phyloP scores from a whole-genome alignment of 1,284 basidiomycete species.

The Boletus semigastroideus region DNA sequence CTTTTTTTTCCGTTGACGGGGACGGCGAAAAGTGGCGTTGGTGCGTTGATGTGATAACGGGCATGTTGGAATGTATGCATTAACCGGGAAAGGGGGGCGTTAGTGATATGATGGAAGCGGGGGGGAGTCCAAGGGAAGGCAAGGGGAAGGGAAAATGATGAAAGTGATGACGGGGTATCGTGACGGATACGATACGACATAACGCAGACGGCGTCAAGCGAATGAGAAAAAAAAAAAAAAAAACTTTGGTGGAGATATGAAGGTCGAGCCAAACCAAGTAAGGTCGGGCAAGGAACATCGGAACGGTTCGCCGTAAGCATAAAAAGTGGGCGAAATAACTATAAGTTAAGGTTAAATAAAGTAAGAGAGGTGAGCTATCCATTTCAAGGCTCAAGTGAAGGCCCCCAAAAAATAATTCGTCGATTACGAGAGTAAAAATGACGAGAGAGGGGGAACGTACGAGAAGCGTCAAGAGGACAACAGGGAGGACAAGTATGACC shows the following conservation, averaged over 20 bases:
- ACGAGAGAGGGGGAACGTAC: slow-evolving; percentile 40
- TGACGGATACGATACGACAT: slow-evolving; percentile 3
- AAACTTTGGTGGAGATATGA: slow-evolving; percentile 16
- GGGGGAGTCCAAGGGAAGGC: not conserved
- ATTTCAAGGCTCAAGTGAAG: not conserved
- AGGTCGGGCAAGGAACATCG: slow-evolving; percentile 4
- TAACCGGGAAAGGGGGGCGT: slow-evolving; percentile 5
- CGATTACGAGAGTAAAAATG: slow-evolving; percentile 17
- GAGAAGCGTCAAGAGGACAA: slow-evolving; percentile 62
- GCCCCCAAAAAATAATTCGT: slow-evolving; percentile 9
- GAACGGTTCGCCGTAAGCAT: slow-evolving; percentile 13
- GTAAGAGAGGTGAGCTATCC: slow-evolving; percentile 1
- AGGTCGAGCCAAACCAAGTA: not conserved
- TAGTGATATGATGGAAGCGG: slow-evolving; percentile 11
- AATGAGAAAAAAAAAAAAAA: slow-evolving; percentile 1
- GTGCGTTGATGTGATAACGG: slow-evolving; percentile 3
- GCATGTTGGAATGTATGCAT: not conserved
- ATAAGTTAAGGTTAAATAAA: slow-evolving; percentile 7
- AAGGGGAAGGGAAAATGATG: not conserved
- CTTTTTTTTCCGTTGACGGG: slow-evolving; percentile 36
- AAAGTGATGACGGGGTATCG: slow-evolving; percentile 2
- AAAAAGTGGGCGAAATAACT: not conserved
- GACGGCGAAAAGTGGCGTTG: not conserved
- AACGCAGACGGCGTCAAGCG: slow-evolving; percentile 1
- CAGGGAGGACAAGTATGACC: slow-evolving; percentile 59